These are phyloP conservation scores for Coccomyxa sp. DNA, from an alignment of 139 green algal species.

Conservation along the genomic window DNA sequence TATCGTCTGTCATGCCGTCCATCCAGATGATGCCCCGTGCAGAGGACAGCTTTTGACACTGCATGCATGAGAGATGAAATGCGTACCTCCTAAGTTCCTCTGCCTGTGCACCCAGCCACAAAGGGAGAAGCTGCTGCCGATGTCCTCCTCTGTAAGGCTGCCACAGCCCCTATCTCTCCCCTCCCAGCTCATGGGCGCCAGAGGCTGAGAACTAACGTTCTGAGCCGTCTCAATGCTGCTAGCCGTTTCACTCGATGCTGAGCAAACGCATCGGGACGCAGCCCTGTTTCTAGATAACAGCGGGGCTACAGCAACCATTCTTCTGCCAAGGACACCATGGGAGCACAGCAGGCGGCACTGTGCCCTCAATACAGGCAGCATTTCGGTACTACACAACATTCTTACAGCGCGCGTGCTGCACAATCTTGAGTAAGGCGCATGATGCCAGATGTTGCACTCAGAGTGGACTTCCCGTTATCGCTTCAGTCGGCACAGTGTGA, in stretches of 20 bases:
- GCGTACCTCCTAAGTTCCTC: constrained; percentile 76
- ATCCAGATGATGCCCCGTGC: not conserved
- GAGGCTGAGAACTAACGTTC: too few species aligned
- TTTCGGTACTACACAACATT: not conserved
- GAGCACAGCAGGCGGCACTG: not conserved
- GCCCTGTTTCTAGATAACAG: too few species aligned
- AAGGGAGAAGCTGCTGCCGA: constrained; percentile 58
- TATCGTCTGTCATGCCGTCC: not conserved
- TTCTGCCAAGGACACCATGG: not conserved
- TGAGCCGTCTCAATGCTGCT: too few species aligned
- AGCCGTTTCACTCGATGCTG: too few species aligned
- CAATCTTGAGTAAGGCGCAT: not conserved
- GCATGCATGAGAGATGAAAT: not conserved
- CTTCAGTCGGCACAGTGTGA: too few species aligned
- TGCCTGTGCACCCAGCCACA: constrained; percentile 96
- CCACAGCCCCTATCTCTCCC: constrained; percentile 9
- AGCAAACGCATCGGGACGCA: too few species aligned
- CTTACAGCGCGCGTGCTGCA: not conserved
- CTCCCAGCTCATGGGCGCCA: constrained; percentile 18
- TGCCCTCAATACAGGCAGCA: not conserved
- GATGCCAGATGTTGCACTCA: not conserved
- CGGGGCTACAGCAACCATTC: too few species aligned
- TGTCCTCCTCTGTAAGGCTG: constrained; percentile 38
- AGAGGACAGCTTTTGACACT: not conserved
- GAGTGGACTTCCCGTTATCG: too few species aligned